These are phyloP conservation scores for Mycena alexandri DNA, from an alignment of 768 basidiomycete genomes.

Conservation along the genomic window DNA sequence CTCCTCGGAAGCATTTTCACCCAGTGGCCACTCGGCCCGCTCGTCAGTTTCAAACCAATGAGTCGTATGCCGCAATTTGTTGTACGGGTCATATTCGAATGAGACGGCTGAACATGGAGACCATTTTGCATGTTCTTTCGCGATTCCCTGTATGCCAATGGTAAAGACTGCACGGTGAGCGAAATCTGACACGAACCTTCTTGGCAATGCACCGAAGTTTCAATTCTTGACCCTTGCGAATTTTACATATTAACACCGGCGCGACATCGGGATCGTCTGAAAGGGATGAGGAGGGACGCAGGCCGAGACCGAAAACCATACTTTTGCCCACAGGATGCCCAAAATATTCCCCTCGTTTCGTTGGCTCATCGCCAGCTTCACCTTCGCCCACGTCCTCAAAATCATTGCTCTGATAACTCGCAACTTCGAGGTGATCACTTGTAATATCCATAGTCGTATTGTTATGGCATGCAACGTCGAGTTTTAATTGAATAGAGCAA, in stretches of 20 bases:
- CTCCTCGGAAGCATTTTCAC: constrained; percentile 88
- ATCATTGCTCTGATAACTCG: constrained; percentile 49
- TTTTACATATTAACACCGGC: constrained; percentile 90
- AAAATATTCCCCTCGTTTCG: constrained; percentile 80
- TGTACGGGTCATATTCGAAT: constrained; percentile 98
- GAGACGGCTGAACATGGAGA: constrained; percentile 95
- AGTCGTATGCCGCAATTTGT: constrained; percentile 94
- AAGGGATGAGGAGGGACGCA: constrained; percentile 13
- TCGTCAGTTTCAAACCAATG: constrained; percentile 93
- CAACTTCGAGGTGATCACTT: constrained; percentile 83
- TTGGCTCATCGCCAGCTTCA: constrained; percentile 75
- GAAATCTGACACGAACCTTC: constrained; percentile 69
- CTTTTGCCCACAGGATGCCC: constrained; percentile 90
- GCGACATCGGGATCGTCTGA: constrained; percentile 70
- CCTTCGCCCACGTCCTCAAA: constrained; percentile 50
- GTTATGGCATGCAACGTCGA: constrained; percentile 84
- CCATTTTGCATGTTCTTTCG: constrained; percentile 99
- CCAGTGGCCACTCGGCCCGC: constrained; percentile 91
- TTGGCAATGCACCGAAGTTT: constrained; percentile 89
- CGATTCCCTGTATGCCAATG: constrained; percentile 77
- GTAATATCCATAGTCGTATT: constrained; percentile 86
- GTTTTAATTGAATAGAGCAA: constrained; percentile 85
- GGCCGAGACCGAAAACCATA: constrained; percentile 46
- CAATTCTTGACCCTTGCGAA: constrained; percentile 94
- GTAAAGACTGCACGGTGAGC: constrained; percentile 6